Evolutionary conservation across 163 green algal species (phyloP).

Genomic region (Chlamydomonas reinhardtii): DNA sequence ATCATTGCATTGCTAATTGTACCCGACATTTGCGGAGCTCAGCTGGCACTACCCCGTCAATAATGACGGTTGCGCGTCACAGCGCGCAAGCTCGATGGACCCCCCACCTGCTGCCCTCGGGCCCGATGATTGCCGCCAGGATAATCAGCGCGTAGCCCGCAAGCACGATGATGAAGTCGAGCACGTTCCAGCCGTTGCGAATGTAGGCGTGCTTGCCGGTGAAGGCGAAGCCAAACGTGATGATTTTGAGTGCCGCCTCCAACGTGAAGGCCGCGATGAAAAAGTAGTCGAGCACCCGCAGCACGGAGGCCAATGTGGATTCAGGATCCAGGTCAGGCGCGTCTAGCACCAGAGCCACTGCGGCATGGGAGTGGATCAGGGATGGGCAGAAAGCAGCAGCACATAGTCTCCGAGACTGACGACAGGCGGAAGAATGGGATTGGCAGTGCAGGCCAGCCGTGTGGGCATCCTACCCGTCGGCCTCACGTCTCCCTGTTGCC

Average conservation of each 20-base stretch:
- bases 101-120: not conserved
- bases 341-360: conserved; percentile 24
- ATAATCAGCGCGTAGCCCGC: conserved; percentile 61
- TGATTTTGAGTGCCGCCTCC: conserved; percentile 56
- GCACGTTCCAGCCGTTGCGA: conserved; percentile 75
- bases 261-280: conserved; percentile 29
- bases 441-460: too few relatives aligned
- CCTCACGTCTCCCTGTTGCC: too few relatives aligned
- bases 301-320: not conserved
- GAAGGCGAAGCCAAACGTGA: conserved; percentile 70
- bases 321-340: conserved; percentile 9
- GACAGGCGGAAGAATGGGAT: too few relatives aligned
- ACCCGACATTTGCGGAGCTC: too few relatives aligned
- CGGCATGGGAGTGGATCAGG: too few relatives aligned
- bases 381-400: too few relatives aligned
- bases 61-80: too few relatives aligned
- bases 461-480: too few relatives aligned
- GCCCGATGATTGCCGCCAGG: conserved; percentile 43
- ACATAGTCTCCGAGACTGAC: too few relatives aligned
- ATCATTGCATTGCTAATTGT: too few relatives aligned
- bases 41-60: too few relatives aligned
- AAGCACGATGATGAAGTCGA: conserved; percentile 81
- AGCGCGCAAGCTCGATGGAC: too few relatives aligned
- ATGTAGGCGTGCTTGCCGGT: conserved; percentile 74
- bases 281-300: conserved; percentile 14